These are phyloP conservation scores for Monilinia fructigena DNA, from an alignment of 2,329 filamentous ascomycete genomes.

Conservation along the genomic window DNA sequence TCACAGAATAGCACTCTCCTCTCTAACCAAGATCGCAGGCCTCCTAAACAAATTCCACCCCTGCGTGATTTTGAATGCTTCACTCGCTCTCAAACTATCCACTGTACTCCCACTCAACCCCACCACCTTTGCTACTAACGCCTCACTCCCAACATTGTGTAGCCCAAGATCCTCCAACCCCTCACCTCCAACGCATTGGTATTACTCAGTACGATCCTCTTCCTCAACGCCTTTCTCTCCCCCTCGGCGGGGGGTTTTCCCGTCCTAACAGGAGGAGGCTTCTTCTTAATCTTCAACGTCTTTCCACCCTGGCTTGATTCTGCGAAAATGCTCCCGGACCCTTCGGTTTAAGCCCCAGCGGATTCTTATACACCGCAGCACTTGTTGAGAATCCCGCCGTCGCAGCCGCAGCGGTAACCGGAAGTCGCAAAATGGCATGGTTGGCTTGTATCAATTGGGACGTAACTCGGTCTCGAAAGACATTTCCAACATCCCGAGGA, in stretches of 20 bases:
- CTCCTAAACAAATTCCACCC: constrained; percentile 82
- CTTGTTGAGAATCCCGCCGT: constrained; percentile 34
- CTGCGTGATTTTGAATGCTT: constrained; percentile 90
- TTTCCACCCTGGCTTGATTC: constrained; percentile 28
- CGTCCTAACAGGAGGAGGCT: constrained; percentile 36
- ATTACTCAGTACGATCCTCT: constrained; percentile 89
- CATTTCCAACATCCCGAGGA: constrained; percentile 59
- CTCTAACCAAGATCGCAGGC: constrained; percentile 74
- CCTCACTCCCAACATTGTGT: constrained; percentile 56
- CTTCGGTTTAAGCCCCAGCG: constrained; percentile 13
- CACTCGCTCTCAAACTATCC: constrained; percentile 76
- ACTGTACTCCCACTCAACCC: constrained; percentile 67
- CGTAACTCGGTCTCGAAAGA: constrained; percentile 48
- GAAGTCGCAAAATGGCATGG: constrained; percentile 39
- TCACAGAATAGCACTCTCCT: constrained; percentile 70
- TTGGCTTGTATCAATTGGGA: constrained; percentile 44
- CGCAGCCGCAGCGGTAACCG: constrained; percentile 35
- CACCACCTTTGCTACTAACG: constrained; percentile 61
- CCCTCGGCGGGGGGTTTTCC: constrained; percentile 64
- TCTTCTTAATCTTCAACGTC: constrained; percentile 49
- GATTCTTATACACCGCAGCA: constrained; percentile 32
- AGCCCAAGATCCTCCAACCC: constrained; percentile 62
- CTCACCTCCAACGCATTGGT: constrained; percentile 81
- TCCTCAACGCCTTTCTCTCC: constrained; percentile 83
- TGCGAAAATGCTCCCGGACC: constrained; percentile 15